Base-by-base conservation (phyloP, 495 filamentous ascomycete genomes). In the Penicillium flavigenum region DNA sequence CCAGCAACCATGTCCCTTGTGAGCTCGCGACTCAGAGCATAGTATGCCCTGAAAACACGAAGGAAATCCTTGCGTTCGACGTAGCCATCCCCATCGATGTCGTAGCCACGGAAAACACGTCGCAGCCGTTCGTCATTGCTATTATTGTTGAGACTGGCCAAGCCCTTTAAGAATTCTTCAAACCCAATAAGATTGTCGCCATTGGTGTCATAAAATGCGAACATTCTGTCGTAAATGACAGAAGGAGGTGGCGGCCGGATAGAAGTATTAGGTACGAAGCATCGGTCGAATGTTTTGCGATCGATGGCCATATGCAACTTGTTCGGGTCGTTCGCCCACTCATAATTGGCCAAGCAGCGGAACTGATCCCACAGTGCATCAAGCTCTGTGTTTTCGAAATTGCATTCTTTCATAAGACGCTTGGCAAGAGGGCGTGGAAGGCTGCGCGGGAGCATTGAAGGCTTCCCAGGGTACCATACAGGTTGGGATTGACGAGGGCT, bases 281-380 rank as follows among this genome's bases (percentile, higher is more conserved):
- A 94, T 54, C 88, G 86, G 65, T 96, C 88, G 72, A 98, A 98
- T 0, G 90, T 94, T 64, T 86, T 86, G 31, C 90, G 85, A 58
- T 96, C 91, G 74, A 99, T 96, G 10, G 92, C 94, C 63, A 91
- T 81, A 54, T 81, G 73, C 32, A 96, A 79, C 27, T 84, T 76
- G 64, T 88, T 83, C 0, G 91, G 91, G 64, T 97, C 92, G 19
- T 87, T 81, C n/a, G 82, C 71, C 87, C 89, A 96, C 65, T 92
- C 87, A 11, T 85, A 86, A 58, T 87, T 90, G 10, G 94, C 94
- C 63, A 96, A 83, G 59, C 90, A 96, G 9, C 88, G 89, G 81
- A 95, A 98, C 64, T 97, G 95, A 63, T 97, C 93, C 87, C 91
- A 98, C 27, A 94, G 83, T 29, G 91, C 94, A 71, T 98, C 91